Evolutionary conservation across 2,329 filamentous ascomycete species (phyloP).

Genomic region (Alternaria brassicae): DNA sequence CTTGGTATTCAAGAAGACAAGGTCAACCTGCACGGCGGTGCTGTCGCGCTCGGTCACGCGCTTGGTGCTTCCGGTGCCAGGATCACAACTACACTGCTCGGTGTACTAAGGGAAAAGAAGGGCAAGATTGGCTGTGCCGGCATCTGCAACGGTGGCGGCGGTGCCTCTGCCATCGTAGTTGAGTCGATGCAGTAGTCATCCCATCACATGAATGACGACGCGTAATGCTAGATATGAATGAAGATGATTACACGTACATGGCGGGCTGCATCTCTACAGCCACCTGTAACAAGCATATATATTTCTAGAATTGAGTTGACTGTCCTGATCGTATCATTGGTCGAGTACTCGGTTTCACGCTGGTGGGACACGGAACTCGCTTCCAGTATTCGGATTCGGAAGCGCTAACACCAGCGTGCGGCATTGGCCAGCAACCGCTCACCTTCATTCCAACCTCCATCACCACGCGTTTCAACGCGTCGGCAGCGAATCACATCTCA

Average conservation of each 20-base stretch:
- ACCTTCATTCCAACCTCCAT: slow-evolving; percentile 17
- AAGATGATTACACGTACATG: background rate
- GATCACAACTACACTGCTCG: slow-evolving; percentile 88
- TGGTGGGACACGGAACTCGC: slow-evolving; percentile 9
- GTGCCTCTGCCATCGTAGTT: slow-evolving; percentile 90
- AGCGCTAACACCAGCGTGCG: slow-evolving; percentile 12
- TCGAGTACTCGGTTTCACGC: slow-evolving; percentile 17
- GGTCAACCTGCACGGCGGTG: slow-evolving; percentile 94
- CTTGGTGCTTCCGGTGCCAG: slow-evolving; percentile 92
- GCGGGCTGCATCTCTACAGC: background rate
- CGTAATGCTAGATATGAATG: slow-evolving; percentile 11
- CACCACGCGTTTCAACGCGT: slow-evolving; percentile 27
- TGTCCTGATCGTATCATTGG: slow-evolving; percentile 8
- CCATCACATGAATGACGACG: slow-evolving; percentile 7
- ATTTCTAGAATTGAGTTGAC: background rate
- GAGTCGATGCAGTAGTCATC: slow-evolving; percentile 61
- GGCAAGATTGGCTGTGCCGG: slow-evolving; percentile 92
- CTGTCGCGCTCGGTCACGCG: slow-evolving; percentile 94
- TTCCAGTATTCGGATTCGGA: too few species aligned
- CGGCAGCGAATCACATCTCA: slow-evolving; percentile 17
- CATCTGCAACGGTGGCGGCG: slow-evolving; percentile 98
- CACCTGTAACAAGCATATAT: background rate
- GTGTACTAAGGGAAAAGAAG: slow-evolving; percentile 87
- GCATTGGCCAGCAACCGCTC: slow-evolving; percentile 21
- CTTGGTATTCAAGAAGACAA: slow-evolving; percentile 79